Evolutionary conservation across 2,329 filamentous ascomycete genomes (phyloP).

Genomic region (Scytalidium sp.): DNA sequence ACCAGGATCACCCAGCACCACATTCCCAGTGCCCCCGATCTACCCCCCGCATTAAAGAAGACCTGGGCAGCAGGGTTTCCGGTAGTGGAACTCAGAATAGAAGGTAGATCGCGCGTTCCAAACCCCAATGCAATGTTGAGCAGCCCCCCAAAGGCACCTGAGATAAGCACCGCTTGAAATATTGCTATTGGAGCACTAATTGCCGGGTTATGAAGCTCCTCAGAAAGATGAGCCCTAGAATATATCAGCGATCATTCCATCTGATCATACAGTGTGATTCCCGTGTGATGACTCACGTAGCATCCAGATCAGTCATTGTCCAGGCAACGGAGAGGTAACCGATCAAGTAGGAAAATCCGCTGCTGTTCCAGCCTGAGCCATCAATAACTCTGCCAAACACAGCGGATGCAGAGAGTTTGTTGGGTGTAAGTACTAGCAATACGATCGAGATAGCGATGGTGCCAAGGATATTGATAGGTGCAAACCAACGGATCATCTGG

Average conservation of each 20-base stretch:
- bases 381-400: slow-evolving; percentile 61
- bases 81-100: slow-evolving; percentile 53
- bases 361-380: slow-evolving; percentile 57
- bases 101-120: slow-evolving; percentile 56
- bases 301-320: slow-evolving; percentile 70
- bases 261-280: too few relatives aligned
- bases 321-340: slow-evolving; percentile 53
- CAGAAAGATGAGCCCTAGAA: slow-evolving; percentile 66
- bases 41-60: slow-evolving; percentile 58
- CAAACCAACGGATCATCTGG: slow-evolving; percentile 61
- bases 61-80: slow-evolving; percentile 58
- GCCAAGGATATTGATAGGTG: slow-evolving; percentile 61
- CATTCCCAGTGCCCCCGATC: slow-evolving; percentile 54
- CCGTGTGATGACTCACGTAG: too few relatives aligned
- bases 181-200: slow-evolving; percentile 59
- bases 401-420: slow-evolving; percentile 56
- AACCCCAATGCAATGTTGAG: slow-evolving; percentile 63
- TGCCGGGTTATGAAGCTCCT: slow-evolving; percentile 63
- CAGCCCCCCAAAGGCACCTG: slow-evolving; percentile 58
- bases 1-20: slow-evolving; percentile 61
- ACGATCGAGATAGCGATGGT: slow-evolving; percentile 58
- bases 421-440: slow-evolving; percentile 54
- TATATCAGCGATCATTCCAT: too few relatives aligned
- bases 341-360: slow-evolving; percentile 59
- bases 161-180: slow-evolving; percentile 54